Evolutionary conservation across 2,329 filamentous ascomycete genomes (phyloP), one percentile per base, ranked within the genome.

Genomic region (Alternaria gaisen): DNA sequence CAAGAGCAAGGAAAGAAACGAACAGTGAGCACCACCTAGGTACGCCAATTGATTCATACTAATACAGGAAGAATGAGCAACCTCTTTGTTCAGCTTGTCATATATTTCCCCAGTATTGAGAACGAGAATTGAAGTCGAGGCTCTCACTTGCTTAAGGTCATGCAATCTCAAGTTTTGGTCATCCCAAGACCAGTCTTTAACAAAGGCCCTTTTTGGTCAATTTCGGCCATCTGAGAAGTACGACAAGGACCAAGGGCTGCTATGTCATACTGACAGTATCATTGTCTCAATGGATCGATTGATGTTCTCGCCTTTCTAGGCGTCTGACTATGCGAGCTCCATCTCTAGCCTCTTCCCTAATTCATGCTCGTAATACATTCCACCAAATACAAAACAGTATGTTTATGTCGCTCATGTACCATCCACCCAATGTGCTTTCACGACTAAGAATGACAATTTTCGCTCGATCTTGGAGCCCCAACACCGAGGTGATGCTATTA

Each of bases 401-500:
- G 32, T 22, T 24, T 50, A 34, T 36, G 24, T 36, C 32, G 32
- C 36, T 24, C 20, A 50, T 50, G 30, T 36, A 36, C 46, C 46
- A 26, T 20, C 14, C 20, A 50, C 14, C 16, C 12, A 50, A 20
- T 38, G 18, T 26, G 20, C 30, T 26, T 30, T 30, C 24, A 28
- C 22, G 41, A 20, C 34, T 3, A 6, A 40, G 22, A 52, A 41
- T 18, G 34, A 12, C 16, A 40, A 22, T 28, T 16, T 52, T 41
- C 26, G 46, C 50, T 2, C 34, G 50, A 52, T 52, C 50, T 40
- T 41, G 50, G 50, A 52, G 50, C 34, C 36, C 24, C 36, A 52
- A 41, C 34, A 52, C 36, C 50, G 50, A 52, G 50, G 12, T 28
- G 36, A 41, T 52, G 22, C 34, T 38, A 41, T 40, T 52, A 52